Evolutionary conservation across 225 moss, liverwort and hornwort species (phyloP).

Genomic region (Rhytidiadelphus loreus): DNA sequence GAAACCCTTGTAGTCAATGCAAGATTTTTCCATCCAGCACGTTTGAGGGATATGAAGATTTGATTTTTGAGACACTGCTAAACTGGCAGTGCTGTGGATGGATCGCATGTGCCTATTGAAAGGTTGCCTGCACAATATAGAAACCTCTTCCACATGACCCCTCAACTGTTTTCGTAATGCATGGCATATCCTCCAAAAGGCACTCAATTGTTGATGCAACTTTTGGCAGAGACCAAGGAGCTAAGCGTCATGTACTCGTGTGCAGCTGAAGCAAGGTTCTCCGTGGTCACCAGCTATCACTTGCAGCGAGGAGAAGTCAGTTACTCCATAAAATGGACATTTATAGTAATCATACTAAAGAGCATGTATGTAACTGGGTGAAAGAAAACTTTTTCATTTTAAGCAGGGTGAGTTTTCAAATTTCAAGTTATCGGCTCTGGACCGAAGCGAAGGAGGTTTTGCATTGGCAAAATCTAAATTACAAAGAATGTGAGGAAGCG

Average conservation of each 20-base stretch:
- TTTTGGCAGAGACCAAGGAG: not conserved
- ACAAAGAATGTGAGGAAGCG: not conserved
- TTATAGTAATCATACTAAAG: too few species aligned
- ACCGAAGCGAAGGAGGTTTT: not conserved
- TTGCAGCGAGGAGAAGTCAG: not conserved
- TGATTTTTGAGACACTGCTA: not conserved
- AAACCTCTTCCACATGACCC: slow-evolving; percentile 12
- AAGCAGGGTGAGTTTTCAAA: not conserved
- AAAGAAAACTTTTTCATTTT: not conserved
- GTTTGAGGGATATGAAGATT: not conserved
- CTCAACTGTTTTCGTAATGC: not conserved
- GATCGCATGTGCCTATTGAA: not conserved
- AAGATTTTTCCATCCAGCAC: not conserved
- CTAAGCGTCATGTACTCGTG: not conserved
- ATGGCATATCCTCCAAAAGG: not conserved
- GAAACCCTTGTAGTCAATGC: not conserved
- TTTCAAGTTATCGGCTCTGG: not conserved
- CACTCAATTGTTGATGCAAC: not conserved
- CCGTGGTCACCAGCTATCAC: not conserved
- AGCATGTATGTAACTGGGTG: not conserved
- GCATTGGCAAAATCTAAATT: not conserved
- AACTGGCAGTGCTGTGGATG: not conserved
- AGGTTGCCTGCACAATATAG: slow-evolving; percentile 1
- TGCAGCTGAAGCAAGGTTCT: not conserved
- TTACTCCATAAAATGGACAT: not conserved